A percentile compares a stretch with the other conserved stretches of the same genome.
These are phyloP conservation scores for Brettanomyces naardenensis DNA, from an alignment of 805 yeast species.

Conservation along the genomic window DNA sequence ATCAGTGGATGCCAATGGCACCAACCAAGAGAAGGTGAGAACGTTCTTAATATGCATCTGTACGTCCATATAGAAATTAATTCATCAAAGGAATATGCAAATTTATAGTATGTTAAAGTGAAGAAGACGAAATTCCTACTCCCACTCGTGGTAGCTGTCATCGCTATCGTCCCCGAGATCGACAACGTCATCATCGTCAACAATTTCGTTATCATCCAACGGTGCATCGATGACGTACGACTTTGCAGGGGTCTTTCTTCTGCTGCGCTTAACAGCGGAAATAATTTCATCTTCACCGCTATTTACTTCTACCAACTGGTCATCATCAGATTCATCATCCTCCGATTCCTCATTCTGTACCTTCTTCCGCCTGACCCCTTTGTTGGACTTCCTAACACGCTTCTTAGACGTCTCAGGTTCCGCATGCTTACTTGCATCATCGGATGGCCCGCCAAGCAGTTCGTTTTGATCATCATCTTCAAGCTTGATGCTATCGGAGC, in stretches of 20 bases:
- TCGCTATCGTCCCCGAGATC: constrained; percentile 2
- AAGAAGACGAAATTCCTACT: too few relatives aligned
- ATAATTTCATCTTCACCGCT: constrained; percentile 2
- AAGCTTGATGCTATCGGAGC: not conserved
- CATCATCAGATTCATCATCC: not conserved
- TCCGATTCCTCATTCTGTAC: not conserved
- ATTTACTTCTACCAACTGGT: not conserved
- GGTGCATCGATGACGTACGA: not conserved
- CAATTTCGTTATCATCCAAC: not conserved
- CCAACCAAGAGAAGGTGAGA: constrained; percentile 21
- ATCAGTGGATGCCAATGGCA: constrained; percentile 24
- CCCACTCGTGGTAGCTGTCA: constrained; percentile 1
- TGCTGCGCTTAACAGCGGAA: not conserved
- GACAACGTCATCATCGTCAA: constrained; percentile 1
- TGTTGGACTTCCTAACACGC: not conserved
- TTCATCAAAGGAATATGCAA: too few relatives aligned
- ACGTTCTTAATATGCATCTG: too few relatives aligned
- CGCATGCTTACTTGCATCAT: not conserved
- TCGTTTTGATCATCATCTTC: not conserved
- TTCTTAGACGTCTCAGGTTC: not conserved
- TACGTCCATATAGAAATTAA: too few relatives aligned
- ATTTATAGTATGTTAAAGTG: too few relatives aligned
- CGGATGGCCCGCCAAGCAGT: not conserved
- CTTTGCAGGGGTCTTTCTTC: not conserved
- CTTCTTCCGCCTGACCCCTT: constrained; percentile 1